Base-by-base conservation (phyloP, 257 asterid genomes). In the Solanum pinnatisectum region DNA sequence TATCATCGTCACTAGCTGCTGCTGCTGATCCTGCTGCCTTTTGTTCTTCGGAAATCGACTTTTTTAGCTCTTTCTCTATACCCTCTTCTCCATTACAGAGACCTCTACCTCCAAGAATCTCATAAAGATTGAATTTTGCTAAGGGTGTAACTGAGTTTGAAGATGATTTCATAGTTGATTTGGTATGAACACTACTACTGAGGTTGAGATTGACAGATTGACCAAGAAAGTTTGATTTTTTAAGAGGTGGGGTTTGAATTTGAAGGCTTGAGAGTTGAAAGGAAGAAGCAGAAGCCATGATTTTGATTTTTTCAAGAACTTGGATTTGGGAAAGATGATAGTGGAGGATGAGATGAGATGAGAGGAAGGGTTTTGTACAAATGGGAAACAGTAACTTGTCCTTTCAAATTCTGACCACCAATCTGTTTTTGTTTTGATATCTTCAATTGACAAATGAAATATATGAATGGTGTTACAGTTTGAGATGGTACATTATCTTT, bases 31-130 rank as follows among this genome's bases (percentile, higher is more conserved):
- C 0, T 73, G 20, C 13, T 22, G 52, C 76, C 33, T 14, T 6
- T 37, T 91, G 72, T 89, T 91, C 93, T 10, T 46, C 84, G 9
- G 94, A 23, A 60, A 92, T 90, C 0, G 89, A 33, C 86, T 91
- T 94, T 35, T 92, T 87, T 3, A 95, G 96, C 86, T 93, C 98
- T 87, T 92, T 72, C 68, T 91, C 84, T 27, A 95, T 87, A 65
- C 96, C 95, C 40, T 89, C 93, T 91, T 96, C 98, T 15, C 98
- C 99, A 67, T 93, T 94, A 91, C 94, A 91, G 8, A 95, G 94
- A 39, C 98, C 98, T 87, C 98, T 88, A 77, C 98, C 99, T 22
- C 98, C 98, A 18, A 96, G 88, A 89, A 95, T 93, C 88, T 96
- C 98, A 76, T 23, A 93, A 90, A 92, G 92, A 91, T 95, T 93